Evolutionary conservation across 352 stramenopile species (phyloP).

Genomic region (Globisporangium lucens): DNA sequence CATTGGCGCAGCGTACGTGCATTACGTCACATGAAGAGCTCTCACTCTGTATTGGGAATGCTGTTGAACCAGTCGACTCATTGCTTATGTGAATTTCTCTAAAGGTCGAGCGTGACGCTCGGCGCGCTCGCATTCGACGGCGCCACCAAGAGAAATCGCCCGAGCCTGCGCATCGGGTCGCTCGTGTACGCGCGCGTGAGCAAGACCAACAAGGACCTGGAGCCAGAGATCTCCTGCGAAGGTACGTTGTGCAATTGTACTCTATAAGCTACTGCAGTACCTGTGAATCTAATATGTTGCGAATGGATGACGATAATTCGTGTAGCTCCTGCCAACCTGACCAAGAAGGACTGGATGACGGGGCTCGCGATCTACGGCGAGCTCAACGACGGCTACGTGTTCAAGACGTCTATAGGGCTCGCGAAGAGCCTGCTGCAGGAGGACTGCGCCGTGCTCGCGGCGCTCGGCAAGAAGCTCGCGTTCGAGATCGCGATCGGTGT

Average conservation of each 20-base stretch:
- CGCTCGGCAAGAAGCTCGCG: constrained; percentile 74
- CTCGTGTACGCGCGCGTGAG: constrained; percentile 95
- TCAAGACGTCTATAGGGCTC: constrained; percentile 77
- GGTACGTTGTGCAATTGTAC: too few relatives aligned
- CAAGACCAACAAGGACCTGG: constrained; percentile 82
- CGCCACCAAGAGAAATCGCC: constrained; percentile 97
- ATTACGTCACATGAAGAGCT: constrained; percentile 14
- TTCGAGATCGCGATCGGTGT: constrained; percentile 96
- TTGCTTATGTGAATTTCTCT: background rate
- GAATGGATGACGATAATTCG: too few relatives aligned
- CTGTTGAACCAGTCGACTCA: background rate
- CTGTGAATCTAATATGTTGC: too few relatives aligned
- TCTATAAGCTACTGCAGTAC: too few relatives aligned
- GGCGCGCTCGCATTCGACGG: constrained; percentile 94
- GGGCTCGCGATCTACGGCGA: constrained; percentile 95
- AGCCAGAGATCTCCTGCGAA: constrained; percentile 95
- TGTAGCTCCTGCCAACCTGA: constrained; percentile 63
- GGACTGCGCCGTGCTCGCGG: constrained; percentile 78
- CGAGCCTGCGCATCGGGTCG: constrained; percentile 89
- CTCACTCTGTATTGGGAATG: background rate
- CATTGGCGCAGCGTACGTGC: constrained; percentile 88
- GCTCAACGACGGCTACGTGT: constrained; percentile 92
- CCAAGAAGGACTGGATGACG: constrained; percentile 98
- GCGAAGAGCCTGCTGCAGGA: constrained; percentile 73
- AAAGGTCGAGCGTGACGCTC: constrained; percentile 64